Conservation (phyloP, 2,329 filamentous ascomycete genomes). For the Colletotrichum tanaceti region DNA sequence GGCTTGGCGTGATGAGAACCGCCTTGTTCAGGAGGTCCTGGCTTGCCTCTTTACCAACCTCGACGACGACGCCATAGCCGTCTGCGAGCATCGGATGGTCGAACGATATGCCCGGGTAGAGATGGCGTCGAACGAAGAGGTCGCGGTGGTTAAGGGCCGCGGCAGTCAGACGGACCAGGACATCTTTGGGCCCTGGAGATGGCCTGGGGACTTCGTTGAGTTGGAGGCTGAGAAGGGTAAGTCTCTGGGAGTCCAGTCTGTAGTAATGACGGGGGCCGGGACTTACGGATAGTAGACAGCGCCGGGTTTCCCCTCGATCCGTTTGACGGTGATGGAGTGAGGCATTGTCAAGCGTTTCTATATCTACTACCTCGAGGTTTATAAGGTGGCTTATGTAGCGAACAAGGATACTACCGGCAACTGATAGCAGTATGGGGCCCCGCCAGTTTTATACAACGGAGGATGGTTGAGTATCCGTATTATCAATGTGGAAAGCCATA, state of each 20-base stretch:
- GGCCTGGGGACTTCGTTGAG: slow-evolving; percentile 72
- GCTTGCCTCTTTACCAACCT: slow-evolving; percentile 64
- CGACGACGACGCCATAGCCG: slow-evolving; percentile 79
- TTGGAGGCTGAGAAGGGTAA: slow-evolving; percentile 59
- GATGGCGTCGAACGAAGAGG: slow-evolving; percentile 90
- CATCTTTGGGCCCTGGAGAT: slow-evolving; percentile 71
- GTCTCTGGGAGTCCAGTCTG: background rate
- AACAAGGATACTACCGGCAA: too few relatives aligned
- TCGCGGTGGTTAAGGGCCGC: slow-evolving; percentile 95
- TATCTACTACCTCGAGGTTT: background rate
- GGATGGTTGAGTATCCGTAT: background rate
- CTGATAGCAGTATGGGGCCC: background rate
- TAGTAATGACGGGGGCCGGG: background rate
- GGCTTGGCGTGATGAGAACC: slow-evolving; percentile 82
- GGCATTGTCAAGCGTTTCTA: slow-evolving; percentile 55
- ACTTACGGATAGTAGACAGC: slow-evolving; percentile 85
- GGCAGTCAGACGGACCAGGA: slow-evolving; percentile 81
- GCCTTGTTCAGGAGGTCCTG: slow-evolving; percentile 67
- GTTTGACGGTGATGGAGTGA: slow-evolving; percentile 70
- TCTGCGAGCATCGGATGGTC: slow-evolving; percentile 83
- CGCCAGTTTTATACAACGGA: background rate
- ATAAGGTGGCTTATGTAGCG: background rate
- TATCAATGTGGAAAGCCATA: slow-evolving; percentile 6
- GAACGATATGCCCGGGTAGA: slow-evolving; percentile 89
- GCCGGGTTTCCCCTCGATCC: slow-evolving; percentile 84